These are phyloP conservation scores for Sapria himalayana DNA, from an alignment of 345 rosid species.

Conservation along the genomic window DNA sequence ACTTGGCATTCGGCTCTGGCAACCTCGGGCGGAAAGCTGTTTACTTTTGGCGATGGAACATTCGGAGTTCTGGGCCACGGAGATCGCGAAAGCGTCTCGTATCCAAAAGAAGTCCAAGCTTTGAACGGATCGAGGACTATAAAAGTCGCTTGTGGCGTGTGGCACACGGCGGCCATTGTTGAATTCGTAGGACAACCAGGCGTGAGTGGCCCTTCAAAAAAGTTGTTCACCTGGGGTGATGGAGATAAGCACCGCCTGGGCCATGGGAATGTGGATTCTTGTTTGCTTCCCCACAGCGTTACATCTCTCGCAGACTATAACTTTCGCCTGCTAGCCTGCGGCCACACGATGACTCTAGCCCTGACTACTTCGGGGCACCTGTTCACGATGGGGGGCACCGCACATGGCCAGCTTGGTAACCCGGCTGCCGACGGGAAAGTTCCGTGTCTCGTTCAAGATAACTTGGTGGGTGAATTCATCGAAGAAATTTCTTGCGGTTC, in stretches of 20 bases:
- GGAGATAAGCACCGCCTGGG: constrained; percentile 81
- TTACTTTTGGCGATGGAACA: constrained; percentile 85
- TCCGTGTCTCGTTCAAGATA: constrained; percentile 69
- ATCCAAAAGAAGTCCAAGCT: constrained; percentile 61
- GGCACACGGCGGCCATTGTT: constrained; percentile 97
- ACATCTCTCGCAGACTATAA: constrained; percentile 78
- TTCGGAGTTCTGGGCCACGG: constrained; percentile 90
- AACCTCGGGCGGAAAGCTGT: constrained; percentile 68
- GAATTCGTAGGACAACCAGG: constrained; percentile 53
- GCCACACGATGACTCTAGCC: constrained; percentile 63
- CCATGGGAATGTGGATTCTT: constrained; percentile 73
- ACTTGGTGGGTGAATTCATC: constrained; percentile 76
- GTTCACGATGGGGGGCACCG: constrained; percentile 66
- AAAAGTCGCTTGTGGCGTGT: constrained; percentile 83
- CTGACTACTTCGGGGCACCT: constrained; percentile 93
- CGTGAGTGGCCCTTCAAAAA: constrained; percentile 26
- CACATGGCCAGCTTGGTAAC: constrained; percentile 65
- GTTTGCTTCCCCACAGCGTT: constrained; percentile 65
- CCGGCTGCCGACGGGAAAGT: constrained; percentile 44
- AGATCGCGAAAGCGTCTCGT: constrained; percentile 41
- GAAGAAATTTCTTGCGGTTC: constrained; percentile 88
- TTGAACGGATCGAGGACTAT: constrained; percentile 50
- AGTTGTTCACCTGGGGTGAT: constrained; percentile 95
- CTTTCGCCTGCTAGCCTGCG: constrained; percentile 76
- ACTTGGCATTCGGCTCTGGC: constrained; percentile 86